These are phyloP conservation scores for Colletotrichum karsti DNA, from an alignment of 2,329 filamentous ascomycete species.

Conservation along the genomic window DNA sequence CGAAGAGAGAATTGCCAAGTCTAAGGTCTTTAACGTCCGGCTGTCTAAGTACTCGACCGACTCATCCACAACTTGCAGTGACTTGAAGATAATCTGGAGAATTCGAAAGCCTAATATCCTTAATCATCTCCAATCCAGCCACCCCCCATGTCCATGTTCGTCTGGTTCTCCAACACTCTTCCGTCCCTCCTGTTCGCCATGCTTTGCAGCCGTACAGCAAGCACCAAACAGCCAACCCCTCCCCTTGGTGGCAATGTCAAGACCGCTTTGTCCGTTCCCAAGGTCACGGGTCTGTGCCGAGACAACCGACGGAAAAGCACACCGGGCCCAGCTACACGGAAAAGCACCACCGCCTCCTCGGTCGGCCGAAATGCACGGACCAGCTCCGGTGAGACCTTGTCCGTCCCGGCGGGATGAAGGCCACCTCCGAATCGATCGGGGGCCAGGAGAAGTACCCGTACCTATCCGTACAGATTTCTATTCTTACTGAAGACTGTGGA, in stretches of 20 bases:
- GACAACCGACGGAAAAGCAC: conserved; percentile 26
- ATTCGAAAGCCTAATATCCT: conserved; percentile 3
- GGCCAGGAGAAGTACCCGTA: neutral
- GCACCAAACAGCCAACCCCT: neutral
- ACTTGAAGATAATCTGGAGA: neutral
- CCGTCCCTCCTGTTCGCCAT: conserved; percentile 8
- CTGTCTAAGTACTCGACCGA: neutral
- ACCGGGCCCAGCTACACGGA: neutral
- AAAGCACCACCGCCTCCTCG: conserved; percentile 14
- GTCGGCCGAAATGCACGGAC: conserved; percentile 1
- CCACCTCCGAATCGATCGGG: neutral
- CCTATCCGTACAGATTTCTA: too few relatives aligned
- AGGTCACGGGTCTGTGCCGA: conserved; percentile 8
- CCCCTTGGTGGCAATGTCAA: neutral
- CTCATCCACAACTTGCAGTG: neutral
- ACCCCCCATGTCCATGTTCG: conserved; percentile 10
- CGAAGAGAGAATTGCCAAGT: neutral
- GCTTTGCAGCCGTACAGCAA: neutral
- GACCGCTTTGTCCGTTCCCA: neutral
- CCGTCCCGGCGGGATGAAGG: neutral
- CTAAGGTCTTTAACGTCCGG: neutral
- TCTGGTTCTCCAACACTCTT: conserved; percentile 9
- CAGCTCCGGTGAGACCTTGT: neutral
- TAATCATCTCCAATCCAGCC: neutral
- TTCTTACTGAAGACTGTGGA: neutral